Evolutionary conservation across 2,329 filamentous ascomycete species (phyloP).

Genomic region (Ceratocystis eucalypticola): DNA sequence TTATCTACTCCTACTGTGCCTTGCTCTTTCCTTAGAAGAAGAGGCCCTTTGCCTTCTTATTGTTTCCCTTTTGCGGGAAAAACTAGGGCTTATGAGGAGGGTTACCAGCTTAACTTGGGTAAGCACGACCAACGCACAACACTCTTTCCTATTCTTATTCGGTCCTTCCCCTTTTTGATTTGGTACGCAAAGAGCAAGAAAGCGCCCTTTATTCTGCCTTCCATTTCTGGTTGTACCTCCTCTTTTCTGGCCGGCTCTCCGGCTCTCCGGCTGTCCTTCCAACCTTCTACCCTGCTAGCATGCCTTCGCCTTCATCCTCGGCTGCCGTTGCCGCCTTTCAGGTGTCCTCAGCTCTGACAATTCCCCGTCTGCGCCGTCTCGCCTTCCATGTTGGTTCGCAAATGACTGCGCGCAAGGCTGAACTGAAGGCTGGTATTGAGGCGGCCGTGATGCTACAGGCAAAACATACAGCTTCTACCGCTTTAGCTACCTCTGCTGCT

Average conservation of each 20-base stretch:
- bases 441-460: neutral
- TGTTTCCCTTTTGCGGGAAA: no score
- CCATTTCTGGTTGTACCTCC: no score
- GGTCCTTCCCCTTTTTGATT: no score
- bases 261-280: neutral
- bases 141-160: no score
- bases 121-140: no score
- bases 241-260: neutral
- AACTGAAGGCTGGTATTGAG: neutral
- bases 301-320: neutral
- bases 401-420: constrained; percentile 7
- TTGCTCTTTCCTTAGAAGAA: no score
- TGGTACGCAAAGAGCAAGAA: no score
- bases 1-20: no score
- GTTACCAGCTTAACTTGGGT: no score
- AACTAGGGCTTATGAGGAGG: no score
- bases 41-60: no score
- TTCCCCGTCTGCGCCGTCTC: constrained; percentile 1
- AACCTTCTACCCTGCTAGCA: neutral
- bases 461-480: neutral
- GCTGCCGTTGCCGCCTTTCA: neutral
- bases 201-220: no score
- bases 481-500: neutral
- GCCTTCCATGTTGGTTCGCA: constrained; percentile 13
- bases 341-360: constrained; percentile 5